These are phyloP conservation scores for Aspergillus tamarii DNA, from an alignment of 2,329 filamentous ascomycete genomes.

Conservation along the genomic window DNA sequence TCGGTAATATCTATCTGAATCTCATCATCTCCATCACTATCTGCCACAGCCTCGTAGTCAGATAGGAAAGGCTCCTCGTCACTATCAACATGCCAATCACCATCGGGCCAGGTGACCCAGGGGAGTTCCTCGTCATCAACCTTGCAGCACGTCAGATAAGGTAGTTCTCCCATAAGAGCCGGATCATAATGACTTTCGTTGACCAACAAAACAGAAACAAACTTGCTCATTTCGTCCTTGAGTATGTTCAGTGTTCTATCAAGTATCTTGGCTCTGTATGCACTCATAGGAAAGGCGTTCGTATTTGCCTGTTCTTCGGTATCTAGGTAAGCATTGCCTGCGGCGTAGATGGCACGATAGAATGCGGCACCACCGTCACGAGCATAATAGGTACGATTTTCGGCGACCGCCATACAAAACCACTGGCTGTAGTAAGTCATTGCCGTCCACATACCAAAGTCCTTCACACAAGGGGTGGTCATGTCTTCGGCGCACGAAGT, in stretches of 20 bases:
- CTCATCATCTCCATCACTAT: background rate
- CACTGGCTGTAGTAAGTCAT: conserved; percentile 43
- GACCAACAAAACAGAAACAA: conserved; percentile 40
- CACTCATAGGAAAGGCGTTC: conserved; percentile 32
- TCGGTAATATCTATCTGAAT: background rate
- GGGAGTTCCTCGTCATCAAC: conserved; percentile 31
- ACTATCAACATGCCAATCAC: background rate
- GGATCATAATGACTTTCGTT: conserved; percentile 38
- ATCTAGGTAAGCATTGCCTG: conserved; percentile 47
- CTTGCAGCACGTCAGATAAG: conserved; percentile 50
- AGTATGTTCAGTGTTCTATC: conserved; percentile 38
- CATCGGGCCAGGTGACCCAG: conserved; percentile 4
- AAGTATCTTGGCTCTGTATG: conserved; percentile 30
- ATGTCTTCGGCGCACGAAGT: background rate
- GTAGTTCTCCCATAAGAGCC: conserved; percentile 39
- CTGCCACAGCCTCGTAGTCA: background rate
- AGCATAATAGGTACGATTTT: conserved; percentile 41
- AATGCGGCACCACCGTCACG: conserved; percentile 53
- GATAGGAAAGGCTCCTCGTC: background rate
- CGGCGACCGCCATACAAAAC: conserved; percentile 45
- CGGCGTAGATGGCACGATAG: conserved; percentile 45
- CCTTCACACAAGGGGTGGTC: background rate
- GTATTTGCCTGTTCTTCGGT: conserved; percentile 31
- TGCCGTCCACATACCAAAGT: conserved; percentile 16
- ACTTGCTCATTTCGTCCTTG: conserved; percentile 42